Evolutionary conservation across 805 yeast genomes (phyloP), one percentile per base, ranked within the genome.

Genomic region (Candida rishiriensis): DNA sequence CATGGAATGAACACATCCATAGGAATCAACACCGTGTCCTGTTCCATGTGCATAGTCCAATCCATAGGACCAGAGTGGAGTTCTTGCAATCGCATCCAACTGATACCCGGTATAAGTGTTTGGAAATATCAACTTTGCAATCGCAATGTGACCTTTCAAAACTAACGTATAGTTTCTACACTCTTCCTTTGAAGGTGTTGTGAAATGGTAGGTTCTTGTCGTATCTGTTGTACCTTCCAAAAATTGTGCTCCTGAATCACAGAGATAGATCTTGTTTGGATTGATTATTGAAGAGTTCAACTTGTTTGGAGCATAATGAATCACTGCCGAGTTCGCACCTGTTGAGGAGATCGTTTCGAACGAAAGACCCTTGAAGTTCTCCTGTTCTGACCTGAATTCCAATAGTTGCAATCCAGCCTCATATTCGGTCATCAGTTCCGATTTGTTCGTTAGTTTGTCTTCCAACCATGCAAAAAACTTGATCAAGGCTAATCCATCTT

Each of bases 261-360:
- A 69, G 36, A 79, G 66, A 56, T 78, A 79, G 17, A 78, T 65
- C 39, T 75, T 71, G 33, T 66, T 63, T 7, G 81, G 83, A 51
- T 78, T 74, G 36, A 79, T 78, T 9, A 72, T 61, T 7, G 76
- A 54, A 46, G 75, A 70, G 10, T 61, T 57, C 6, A 67, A 67
- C 40, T 63, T 59, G 11, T 60, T 53, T 3, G 95, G 93, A 35
- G 79, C 67, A 60, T 86, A 86, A 60, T 86, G 95, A 48, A 86
- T 83, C 29, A 85, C 70, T 1, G 93, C 86, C 9, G 88, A 86
- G 59, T 85, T 85, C 11, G 88, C 70, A 1, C 91, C 93, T 1
- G 87, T 72, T 5, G 89, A 78, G 41, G 88, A 79, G 39, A 85
- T 85, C 0, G 93, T 85, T 39, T 78, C 81, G 61, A 85, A 85